Evolutionary conservation across 2,329 filamentous ascomycete genomes (phyloP), one percentile per base, ranked within the genome.

Genomic region (Bertia moriformis): DNA sequence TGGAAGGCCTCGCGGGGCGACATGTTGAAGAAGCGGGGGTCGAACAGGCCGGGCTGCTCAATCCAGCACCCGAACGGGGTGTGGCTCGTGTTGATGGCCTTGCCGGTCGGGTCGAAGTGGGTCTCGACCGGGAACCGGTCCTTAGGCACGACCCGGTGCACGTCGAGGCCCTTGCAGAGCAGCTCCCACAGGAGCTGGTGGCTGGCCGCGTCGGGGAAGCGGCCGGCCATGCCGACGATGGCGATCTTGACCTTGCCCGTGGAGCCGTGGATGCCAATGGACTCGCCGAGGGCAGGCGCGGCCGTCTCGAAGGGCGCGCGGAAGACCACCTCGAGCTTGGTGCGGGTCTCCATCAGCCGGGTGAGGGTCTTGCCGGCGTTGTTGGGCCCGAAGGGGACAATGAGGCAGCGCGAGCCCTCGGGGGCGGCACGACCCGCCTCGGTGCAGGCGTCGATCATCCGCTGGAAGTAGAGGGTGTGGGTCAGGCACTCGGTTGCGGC

Each of bases 11-110:
- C 83, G 48, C 81, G 73, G 4, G 83, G 82, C 24, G 82, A 87
- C 78, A 89, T 87, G 58, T 86, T 86, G 70, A 89, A 89, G 60
- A 89, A 88, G 1, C 78, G 68, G n/a, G 81, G 78, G 49, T 89
- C 83, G 50, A 89, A 89, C 37, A 81, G 65, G 40, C 81, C 81
- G 0, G 83, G 82, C 44, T 86, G 71, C 44, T 85, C 75, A 46
- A 85, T 69, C 62, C 64, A 87, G 60, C 80, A 84, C 14, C 83
- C 83, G 48, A 76, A 85, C 3, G 78, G 79, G 1, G 81, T 85
- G 56, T 83, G 78, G 40, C 74, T 82, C 42, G 82, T 86, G 61
- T 87, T 88, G 55, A 78, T 77, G 20, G 63, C 68, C 56, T 85
- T 85, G 17, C 81, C 79, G 4, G 74, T 76, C 4, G 78, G 71